phyloP scores from a whole-genome alignment of 108 stramenopile genomes.

The Thalassiosira profunda region DNA sequence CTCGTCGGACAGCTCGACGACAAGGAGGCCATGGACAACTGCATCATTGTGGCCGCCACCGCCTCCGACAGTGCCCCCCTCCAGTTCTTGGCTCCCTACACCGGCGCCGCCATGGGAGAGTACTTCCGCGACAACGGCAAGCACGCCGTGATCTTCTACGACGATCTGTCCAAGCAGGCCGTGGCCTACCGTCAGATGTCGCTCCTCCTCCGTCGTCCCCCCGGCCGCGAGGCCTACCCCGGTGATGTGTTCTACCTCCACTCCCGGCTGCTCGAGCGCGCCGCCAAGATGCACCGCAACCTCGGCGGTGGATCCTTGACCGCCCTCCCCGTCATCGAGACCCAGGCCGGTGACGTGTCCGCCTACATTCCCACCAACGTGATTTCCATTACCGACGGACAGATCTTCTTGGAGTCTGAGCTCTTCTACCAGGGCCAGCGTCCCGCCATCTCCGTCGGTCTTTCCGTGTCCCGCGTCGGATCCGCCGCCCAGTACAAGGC shows the following conservation, averaged over 20 bases:
- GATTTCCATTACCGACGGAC: slow-evolving; percentile 99
- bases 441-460: slow-evolving; percentile 99
- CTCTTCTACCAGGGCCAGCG: slow-evolving; percentile 99
- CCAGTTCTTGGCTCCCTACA: slow-evolving; percentile 99
- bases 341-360: slow-evolving; percentile 99
- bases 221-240: slow-evolving; percentile 99
- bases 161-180: slow-evolving; percentile 99
- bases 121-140: slow-evolving; percentile 99
- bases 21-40: slow-evolving; percentile 97
- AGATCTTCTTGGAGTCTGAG: slow-evolving; percentile 99
- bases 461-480: slow-evolving; percentile 99
- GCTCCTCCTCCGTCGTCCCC: slow-evolving; percentile 99
- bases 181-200: slow-evolving; percentile 99
- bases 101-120: slow-evolving; percentile 99
- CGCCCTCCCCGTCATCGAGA: slow-evolving; percentile 99
- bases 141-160: slow-evolving; percentile 99
- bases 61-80: slow-evolving; percentile 99
- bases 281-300: slow-evolving; percentile 98
- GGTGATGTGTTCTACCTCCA: slow-evolving; percentile 99
- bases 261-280: slow-evolving; percentile 99
- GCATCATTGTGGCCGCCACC: slow-evolving; percentile 99
- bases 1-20: slow-evolving; percentile 99
- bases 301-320: slow-evolving; percentile 98
- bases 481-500: slow-evolving; percentile 99
- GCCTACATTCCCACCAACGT: slow-evolving; percentile 99